A percentile compares a stretch with the other conserved stretches of the same genome.
phyloP scores from a whole-genome alignment of 1,284 basidiomycete genomes.

The Ceratobasidium sp. region DNA sequence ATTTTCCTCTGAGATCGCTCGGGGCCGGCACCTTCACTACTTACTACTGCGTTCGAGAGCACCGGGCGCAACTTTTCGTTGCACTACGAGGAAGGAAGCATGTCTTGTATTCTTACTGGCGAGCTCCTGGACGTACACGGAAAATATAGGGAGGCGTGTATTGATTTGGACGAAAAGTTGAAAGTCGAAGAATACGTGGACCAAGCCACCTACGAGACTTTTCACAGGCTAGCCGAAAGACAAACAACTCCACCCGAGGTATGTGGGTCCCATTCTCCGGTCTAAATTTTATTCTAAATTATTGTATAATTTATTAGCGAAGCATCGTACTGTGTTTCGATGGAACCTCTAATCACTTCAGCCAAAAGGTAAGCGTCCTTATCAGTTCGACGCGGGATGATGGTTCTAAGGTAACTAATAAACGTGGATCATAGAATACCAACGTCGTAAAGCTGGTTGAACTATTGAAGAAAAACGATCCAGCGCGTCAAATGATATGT shows the following conservation, averaged over 20 bases:
- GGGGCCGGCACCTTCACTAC: too few relatives aligned
- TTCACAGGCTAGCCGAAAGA: not conserved
- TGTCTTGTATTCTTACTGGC: not conserved
- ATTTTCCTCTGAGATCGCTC: not conserved
- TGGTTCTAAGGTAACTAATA: not conserved
- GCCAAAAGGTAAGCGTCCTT: slow-evolving; percentile 27
- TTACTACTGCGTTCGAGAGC: slow-evolving; percentile 13
- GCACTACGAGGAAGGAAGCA: not conserved
- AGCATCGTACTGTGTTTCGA: slow-evolving; percentile 50
- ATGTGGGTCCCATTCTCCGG: not conserved
- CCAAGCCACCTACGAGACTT: slow-evolving; percentile 9
- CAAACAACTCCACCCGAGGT: slow-evolving; percentile 10
- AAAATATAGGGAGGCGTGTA: not conserved
- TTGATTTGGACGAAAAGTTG: slow-evolving; percentile 19
- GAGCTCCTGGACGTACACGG: slow-evolving; percentile 14
- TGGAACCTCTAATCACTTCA: slow-evolving; percentile 48
- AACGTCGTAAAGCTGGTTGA: slow-evolving; percentile 45
- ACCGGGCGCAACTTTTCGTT: slow-evolving; percentile 11
- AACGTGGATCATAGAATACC: slow-evolving; percentile 23
- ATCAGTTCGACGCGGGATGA: not conserved
- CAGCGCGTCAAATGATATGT: slow-evolving; percentile 42
- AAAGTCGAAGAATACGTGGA: slow-evolving; percentile 22
- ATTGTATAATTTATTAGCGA: not conserved
- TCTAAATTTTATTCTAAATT: not conserved
- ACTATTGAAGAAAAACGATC: slow-evolving; percentile 46